Conservation (phyloP, 2,329 filamentous ascomycete genomes). For the Atkinsonella texensis region DNA sequence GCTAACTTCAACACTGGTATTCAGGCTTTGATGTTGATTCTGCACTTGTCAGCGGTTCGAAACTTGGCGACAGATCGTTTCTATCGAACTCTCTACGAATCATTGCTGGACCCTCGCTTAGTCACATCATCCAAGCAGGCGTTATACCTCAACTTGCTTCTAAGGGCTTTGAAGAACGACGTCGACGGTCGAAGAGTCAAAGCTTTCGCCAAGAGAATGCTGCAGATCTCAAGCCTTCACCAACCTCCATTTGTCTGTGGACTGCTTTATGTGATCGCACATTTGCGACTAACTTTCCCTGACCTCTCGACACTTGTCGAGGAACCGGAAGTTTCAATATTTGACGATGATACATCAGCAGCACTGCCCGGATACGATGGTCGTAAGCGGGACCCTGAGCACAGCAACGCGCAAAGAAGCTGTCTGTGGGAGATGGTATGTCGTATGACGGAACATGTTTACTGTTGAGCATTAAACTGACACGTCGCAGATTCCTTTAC, state of each 20-base stretch:
- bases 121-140: slow-evolving; percentile 88
- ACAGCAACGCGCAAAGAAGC: slow-evolving; percentile 84
- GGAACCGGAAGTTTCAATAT: slow-evolving; percentile 59
- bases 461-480: not conserved
- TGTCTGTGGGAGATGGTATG: slow-evolving; percentile 85
- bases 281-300: slow-evolving; percentile 69
- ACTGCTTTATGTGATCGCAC: slow-evolving; percentile 77
- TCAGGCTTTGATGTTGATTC: slow-evolving; percentile 87
- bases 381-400: slow-evolving; percentile 80
- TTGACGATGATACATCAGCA: slow-evolving; percentile 50
- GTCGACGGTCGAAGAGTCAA: slow-evolving; percentile 86
- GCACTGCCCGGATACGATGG: slow-evolving; percentile 56
- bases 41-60: slow-evolving; percentile 75
- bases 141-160: slow-evolving; percentile 85
- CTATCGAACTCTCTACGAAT: slow-evolving; percentile 93
- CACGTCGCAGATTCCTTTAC: slow-evolving; percentile 20
- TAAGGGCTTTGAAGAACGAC: slow-evolving; percentile 78
- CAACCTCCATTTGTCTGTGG: slow-evolving; percentile 89
- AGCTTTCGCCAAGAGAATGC: slow-evolving; percentile 85
- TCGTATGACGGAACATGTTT: slow-evolving; percentile 5
- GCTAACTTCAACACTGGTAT: slow-evolving; percentile 98
- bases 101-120: slow-evolving; percentile 78
- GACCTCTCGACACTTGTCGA: slow-evolving; percentile 67
- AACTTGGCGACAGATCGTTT: slow-evolving; percentile 79
- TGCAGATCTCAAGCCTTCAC: slow-evolving; percentile 79